Conservation (phyloP, 2,329 filamentous ascomycete genomes). For the Microdochium bolleyi region DNA sequence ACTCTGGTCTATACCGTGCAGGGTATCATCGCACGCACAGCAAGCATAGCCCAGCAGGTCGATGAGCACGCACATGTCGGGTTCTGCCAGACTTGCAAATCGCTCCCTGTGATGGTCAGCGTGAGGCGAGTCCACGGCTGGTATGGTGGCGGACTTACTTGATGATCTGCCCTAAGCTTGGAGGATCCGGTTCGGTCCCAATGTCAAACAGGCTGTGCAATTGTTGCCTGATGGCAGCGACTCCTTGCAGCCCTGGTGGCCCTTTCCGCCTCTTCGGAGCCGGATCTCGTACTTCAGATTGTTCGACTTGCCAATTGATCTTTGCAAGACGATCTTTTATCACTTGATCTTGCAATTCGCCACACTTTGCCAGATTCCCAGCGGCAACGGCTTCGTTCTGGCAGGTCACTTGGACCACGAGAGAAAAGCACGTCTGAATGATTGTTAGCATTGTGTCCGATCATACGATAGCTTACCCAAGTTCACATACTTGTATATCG, state of each 20-base stretch:
- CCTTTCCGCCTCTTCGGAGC: conserved; percentile 22
- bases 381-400: neutral
- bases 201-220: conserved; percentile 19
- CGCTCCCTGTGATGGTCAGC: conserved; percentile 24
- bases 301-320: too few relatives aligned
- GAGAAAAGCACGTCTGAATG: neutral
- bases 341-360: conserved; percentile 1
- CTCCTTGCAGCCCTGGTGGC: conserved; percentile 8
- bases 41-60: conserved; percentile 47
- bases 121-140: conserved; percentile 4
- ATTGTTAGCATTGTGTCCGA: neutral
- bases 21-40: conserved; percentile 44
- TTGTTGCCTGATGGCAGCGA: conserved; percentile 12
- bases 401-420: neutral
- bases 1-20: conserved; percentile 17
- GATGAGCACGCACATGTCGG: conserved; percentile 42
- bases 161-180: conserved; percentile 26
- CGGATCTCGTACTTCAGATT: too few relatives aligned
- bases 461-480: neutral
- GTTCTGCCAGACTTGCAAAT: conserved; percentile 38
- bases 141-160: conserved; percentile 32
- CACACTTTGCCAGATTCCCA: too few relatives aligned
- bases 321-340: conserved; percentile 7
- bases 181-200: conserved; percentile 14
- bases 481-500: neutral